Percentiles rank a stretch among this genome's conserved stretches.
Conservation (phyloP, 2,329 filamentous ascomycete genomes). For the Pezicula carpinea region DNA sequence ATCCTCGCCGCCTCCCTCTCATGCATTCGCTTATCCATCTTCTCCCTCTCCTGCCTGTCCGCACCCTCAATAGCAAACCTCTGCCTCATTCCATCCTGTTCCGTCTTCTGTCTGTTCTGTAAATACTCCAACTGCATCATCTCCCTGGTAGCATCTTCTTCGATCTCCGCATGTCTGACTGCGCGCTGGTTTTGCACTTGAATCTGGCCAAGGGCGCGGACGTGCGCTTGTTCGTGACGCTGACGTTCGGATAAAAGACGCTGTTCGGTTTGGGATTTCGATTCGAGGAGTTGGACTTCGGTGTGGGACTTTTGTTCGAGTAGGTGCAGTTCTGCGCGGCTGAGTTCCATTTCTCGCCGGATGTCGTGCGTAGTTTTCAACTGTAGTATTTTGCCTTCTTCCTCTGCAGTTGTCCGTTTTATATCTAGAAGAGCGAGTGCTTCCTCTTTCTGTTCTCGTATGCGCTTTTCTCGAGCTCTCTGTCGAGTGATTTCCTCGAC, state of each 20-base stretch:
- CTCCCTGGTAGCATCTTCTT: conserved; percentile 3
- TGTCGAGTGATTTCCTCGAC: conserved; percentile 11
- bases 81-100: conserved; percentile 30
- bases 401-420: conserved; percentile 4
- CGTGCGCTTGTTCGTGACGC: conserved; percentile 3
- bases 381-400: conserved; percentile 9
- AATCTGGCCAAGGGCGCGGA: conserved; percentile 3
- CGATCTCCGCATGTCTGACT: conserved; percentile 6
- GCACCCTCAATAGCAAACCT: conserved; percentile 32
- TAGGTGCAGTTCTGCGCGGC: conserved; percentile 1
- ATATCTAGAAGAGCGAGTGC: conserved; percentile 4
- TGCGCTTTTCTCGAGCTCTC: conserved; percentile 9
- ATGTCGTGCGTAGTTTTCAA: conserved; percentile 7
- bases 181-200: conserved; percentile 3
- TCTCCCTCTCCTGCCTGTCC: conserved; percentile 30
- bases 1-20: conserved; percentile 13
- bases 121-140: conserved; percentile 11
- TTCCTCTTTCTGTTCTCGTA: conserved; percentile 9
- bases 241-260: not conserved
- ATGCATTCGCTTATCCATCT: conserved; percentile 18
- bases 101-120: conserved; percentile 3
- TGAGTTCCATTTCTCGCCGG: conserved; percentile 4
- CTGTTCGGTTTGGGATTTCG: conserved; percentile 2
- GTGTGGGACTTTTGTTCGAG: conserved; percentile 3
- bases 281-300: conserved; percentile 5